Evolutionary conservation across 164 flowering plant genomes (phyloP), one percentile per base, ranked within the genome.

Genomic region (Vitis cinerea): DNA sequence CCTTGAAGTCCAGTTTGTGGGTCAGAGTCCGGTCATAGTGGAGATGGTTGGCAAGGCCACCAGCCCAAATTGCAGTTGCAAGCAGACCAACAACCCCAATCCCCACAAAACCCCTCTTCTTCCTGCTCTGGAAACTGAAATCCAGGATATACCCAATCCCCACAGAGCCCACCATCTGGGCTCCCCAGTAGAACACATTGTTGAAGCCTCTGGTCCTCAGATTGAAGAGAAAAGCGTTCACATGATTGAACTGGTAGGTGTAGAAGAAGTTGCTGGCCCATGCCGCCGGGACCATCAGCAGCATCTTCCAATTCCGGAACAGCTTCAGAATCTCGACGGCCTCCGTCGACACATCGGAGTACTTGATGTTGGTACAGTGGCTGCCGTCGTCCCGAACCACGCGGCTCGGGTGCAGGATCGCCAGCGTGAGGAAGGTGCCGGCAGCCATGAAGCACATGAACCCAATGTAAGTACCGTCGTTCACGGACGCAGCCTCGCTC

Each of bases 151-250:
- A 84, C 1, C 97, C 99, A 52, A 96, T 85, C 56, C 78, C 86
- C 54, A 85, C 64, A 4, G 98, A 96, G 0, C 97, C 99, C 71
- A 90, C 3, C 97, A 96, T 96, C 83, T 96, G 97, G 0, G 99
- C 98, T 1, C 95, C 98, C 99, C 98, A 96, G 44, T 93, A 93
- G 70, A 91, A 91, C 16, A 93, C 91, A 63, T 93, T 96, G 82
- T 93, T 93, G 72, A 96, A 79, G 0, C 98, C 99, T 57, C 95
- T 83, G 0, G 98, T 93, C 76, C 98, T 84, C 72, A 95, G 67
- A 77, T 81, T 93, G 58, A 95, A 93, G 75, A 87, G 31, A 9
- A 27, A 71, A n/a, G 84, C 90, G 55, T 95, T 95, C 2, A 95
- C 99, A 62, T 88, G 85, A 67, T 89, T 93, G 69, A 93, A 93